Conservation (phyloP, 805 yeast species). For the Candida broadrunensis region DNA sequence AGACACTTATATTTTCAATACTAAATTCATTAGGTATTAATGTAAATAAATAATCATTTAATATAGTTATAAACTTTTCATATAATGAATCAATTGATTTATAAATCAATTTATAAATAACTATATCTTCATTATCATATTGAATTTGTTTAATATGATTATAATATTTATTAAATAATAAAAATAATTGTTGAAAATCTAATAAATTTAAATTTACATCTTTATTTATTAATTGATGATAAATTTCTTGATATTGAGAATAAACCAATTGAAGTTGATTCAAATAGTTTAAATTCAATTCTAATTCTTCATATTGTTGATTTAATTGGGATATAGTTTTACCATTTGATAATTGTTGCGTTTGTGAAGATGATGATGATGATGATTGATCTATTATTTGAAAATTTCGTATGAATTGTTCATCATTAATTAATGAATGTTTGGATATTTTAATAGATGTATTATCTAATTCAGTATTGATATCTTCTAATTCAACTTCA, state of each 20-base stretch:
- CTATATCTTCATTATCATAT: not conserved
- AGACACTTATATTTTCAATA: slow-evolving; percentile 5
- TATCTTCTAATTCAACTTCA: not conserved
- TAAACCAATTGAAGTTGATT: slow-evolving; percentile 4
- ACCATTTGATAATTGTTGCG: not conserved
- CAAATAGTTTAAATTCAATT: slow-evolving; percentile 11
- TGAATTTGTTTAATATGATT: not conserved
- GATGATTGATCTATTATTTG: no score
- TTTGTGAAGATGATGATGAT: not conserved
- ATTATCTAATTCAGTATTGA: not conserved
- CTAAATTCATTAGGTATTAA: slow-evolving; percentile 18
- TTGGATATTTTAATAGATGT: not conserved
- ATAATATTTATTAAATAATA: not conserved
- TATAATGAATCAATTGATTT: slow-evolving; percentile 4
- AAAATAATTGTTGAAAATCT: slow-evolving; percentile 8
- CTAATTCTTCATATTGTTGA: slow-evolving; percentile 8
- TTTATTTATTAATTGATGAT: slow-evolving; percentile 5
- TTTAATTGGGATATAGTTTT: slow-evolving; percentile 8
- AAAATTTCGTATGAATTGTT: slow-evolving; percentile 2
- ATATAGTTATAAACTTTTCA: slow-evolving; percentile 6
- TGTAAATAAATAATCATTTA: slow-evolving; percentile 13
- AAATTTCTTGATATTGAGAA: slow-evolving; percentile 1
- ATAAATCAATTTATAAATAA: slow-evolving; percentile 5
- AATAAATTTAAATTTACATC: slow-evolving; percentile 5
- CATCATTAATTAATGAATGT: not conserved